Conservation (phyloP, 1,284 basidiomycete genomes). For the Apiotrichum sp. region DNA sequence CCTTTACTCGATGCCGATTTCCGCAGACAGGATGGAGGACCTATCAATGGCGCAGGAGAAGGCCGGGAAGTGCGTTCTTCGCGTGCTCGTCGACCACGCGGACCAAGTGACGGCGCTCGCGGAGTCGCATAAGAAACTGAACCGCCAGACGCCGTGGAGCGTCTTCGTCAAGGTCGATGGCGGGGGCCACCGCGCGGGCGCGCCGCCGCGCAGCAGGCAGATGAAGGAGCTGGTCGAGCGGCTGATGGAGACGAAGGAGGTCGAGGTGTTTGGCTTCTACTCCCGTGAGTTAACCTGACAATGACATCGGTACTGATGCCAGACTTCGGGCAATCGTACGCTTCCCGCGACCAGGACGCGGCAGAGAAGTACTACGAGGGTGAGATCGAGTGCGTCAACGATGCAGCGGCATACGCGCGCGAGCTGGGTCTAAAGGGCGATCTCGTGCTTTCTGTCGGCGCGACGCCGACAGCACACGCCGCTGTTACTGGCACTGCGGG, state of each 20-base stretch:
- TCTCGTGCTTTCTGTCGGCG: slow-evolving; percentile 70
- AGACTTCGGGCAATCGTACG: slow-evolving; percentile 58
- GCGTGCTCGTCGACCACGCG: slow-evolving; percentile 68
- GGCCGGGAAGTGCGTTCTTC: slow-evolving; percentile 56
- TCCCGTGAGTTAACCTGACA: slow-evolving; percentile 56
- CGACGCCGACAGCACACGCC: slow-evolving; percentile 75
- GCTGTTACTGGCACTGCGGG: slow-evolving; percentile 38
- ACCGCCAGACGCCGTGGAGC: slow-evolving; percentile 55
- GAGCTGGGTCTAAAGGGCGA: slow-evolving; percentile 31
- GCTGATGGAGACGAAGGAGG: slow-evolving; percentile 44
- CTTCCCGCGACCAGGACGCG: slow-evolving; percentile 58
- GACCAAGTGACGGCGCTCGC: slow-evolving; percentile 64
- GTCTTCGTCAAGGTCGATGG: slow-evolving; percentile 76
- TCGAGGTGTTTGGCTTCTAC: slow-evolving; percentile 75
- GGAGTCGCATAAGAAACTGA: slow-evolving; percentile 42
- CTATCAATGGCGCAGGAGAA: slow-evolving; percentile 58
- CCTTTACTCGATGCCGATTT: slow-evolving; percentile 68
- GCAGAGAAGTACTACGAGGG: slow-evolving; percentile 61
- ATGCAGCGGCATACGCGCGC: slow-evolving; percentile 58
- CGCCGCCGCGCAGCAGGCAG: slow-evolving; percentile 53
- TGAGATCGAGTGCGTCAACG: slow-evolving; percentile 68
- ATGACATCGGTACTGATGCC: background rate
- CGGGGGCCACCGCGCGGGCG: slow-evolving; percentile 75
- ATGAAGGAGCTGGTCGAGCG: slow-evolving; percentile 57
- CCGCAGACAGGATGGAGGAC: slow-evolving; percentile 65